Evolutionary conservation across 2,329 filamentous ascomycete genomes (phyloP).

Genomic region (Metarhizium humberi): DNA sequence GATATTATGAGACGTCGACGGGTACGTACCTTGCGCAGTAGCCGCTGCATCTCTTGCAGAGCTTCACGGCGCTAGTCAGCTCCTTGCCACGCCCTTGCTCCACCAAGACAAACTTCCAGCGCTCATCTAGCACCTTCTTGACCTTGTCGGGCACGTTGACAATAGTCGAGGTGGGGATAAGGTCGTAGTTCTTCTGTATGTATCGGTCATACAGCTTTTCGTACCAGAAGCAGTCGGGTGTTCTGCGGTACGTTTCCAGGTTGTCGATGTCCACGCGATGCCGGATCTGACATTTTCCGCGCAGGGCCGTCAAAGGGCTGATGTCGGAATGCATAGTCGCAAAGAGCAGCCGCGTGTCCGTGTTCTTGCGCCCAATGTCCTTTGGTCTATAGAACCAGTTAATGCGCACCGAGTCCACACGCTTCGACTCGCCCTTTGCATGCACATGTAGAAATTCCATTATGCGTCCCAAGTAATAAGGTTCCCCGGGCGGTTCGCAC

Average conservation of each 20-base stretch:
- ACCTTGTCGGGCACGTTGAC: slow-evolving; percentile 94
- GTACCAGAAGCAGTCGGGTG: slow-evolving; percentile 87
- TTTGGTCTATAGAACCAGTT: slow-evolving; percentile 98
- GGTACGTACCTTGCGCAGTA: slow-evolving; percentile 78
- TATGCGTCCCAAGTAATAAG: slow-evolving; percentile 93
- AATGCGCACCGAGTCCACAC: slow-evolving; percentile 79
- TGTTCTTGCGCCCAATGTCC: slow-evolving; percentile 86
- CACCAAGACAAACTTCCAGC: slow-evolving; percentile 93
- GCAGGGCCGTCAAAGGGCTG: slow-evolving; percentile 82
- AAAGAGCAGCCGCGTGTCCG: slow-evolving; percentile 84
- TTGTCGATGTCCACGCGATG: slow-evolving; percentile 81
- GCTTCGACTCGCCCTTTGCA: slow-evolving; percentile 62
- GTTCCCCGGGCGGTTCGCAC: slow-evolving; percentile 93
- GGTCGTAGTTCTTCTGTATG: slow-evolving; percentile 95
- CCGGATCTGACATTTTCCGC: slow-evolving; percentile 84
- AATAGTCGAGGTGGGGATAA: slow-evolving; percentile 83
- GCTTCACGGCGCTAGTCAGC: slow-evolving; percentile 89
- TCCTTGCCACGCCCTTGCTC: slow-evolving; percentile 92
- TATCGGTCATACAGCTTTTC: slow-evolving; percentile 97
- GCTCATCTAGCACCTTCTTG: slow-evolving; percentile 89
- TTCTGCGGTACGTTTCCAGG: slow-evolving; percentile 76
- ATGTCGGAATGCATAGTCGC: slow-evolving; percentile 98
- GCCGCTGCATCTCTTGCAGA: slow-evolving; percentile 82
- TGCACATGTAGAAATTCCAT: slow-evolving; percentile 97
- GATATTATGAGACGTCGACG: not conserved